Percentiles rank a stretch among this genome's conserved stretches.
These are phyloP conservation scores for Calophaca sinica DNA, from an alignment of 306 rosid genomes.

Conservation along the genomic window DNA sequence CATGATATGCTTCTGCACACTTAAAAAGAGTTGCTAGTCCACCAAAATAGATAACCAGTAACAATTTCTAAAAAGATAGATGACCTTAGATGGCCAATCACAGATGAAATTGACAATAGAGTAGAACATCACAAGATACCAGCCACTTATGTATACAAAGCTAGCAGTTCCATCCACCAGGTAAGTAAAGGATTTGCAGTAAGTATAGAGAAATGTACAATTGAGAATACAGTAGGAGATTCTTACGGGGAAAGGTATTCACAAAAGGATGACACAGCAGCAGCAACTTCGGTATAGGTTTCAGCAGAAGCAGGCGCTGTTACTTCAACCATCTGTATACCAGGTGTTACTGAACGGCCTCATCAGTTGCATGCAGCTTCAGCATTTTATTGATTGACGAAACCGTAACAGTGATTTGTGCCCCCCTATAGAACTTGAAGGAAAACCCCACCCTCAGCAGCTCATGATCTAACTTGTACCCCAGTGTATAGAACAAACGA, in stretches of 20 bases:
- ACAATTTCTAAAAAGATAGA: background rate
- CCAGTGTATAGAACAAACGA: slow-evolving; percentile 78
- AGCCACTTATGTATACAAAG: background rate
- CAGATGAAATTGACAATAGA: background rate
- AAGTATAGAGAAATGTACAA: background rate
- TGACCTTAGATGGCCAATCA: background rate
- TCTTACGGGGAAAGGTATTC: slow-evolving; percentile 99
- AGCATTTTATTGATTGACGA: slow-evolving; percentile 90
- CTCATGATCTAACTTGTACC: slow-evolving; percentile 95
- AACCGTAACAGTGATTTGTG: slow-evolving; percentile 77
- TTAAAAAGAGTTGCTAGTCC: slow-evolving; percentile 4
- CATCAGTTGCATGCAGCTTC: slow-evolving; percentile 89
- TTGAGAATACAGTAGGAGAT: slow-evolving; percentile 32
- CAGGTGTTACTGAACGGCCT: slow-evolving; percentile 86
- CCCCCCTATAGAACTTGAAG: slow-evolving; percentile 76
- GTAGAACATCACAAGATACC: background rate
- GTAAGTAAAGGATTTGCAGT: background rate
- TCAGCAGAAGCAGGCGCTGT: slow-evolving; percentile 92
- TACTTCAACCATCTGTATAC: slow-evolving; percentile 95
- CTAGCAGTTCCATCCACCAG: background rate
- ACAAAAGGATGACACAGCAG: slow-evolving; percentile 81
- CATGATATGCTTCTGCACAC: slow-evolving; percentile 17
- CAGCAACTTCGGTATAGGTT: slow-evolving; percentile 73
- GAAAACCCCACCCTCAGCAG: slow-evolving; percentile 83
- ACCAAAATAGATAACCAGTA: background rate